These are phyloP conservation scores for Kwoniella pini DNA, from an alignment of 768 basidiomycete genomes.

Conservation along the genomic window DNA sequence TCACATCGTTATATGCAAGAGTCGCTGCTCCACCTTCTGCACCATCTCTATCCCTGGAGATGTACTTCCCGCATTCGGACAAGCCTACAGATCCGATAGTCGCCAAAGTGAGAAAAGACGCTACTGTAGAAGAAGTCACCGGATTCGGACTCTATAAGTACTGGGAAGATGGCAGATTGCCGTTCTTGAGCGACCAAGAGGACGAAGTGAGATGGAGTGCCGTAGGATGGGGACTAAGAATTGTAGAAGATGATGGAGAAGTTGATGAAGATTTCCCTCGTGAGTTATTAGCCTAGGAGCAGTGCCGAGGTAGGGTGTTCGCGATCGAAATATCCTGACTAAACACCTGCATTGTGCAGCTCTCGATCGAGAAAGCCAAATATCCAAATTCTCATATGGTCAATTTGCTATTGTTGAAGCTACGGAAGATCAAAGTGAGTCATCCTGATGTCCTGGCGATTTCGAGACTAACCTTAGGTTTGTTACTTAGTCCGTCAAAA, in stretches of 20 bases:
- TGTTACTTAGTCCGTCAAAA: conserved; percentile 68
- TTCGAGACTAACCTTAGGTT: not conserved
- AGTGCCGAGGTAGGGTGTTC: not conserved
- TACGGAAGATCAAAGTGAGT: conserved; percentile 61
- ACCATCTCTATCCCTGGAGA: conserved; percentile 65
- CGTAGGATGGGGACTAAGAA: conserved; percentile 86
- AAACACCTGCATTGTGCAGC: conserved; percentile 59
- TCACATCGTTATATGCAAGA: conserved; percentile 79
- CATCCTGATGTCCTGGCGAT: not conserved
- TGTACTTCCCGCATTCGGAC: conserved; percentile 81
- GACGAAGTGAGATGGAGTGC: conserved; percentile 64
- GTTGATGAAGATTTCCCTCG: conserved; percentile 99
- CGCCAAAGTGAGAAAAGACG: conserved; percentile 78
- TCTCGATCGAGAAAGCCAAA: conserved; percentile 80
- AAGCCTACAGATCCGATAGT: conserved; percentile 64
- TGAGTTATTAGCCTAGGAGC: too few relatives aligned
- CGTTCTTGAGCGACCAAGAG: conserved; percentile 30
- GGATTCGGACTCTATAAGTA: conserved; percentile 90
- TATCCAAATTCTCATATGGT: conserved; percentile 83
- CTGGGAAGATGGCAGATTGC: conserved; percentile 77
- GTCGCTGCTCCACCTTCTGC: conserved; percentile 74
- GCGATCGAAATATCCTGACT: not conserved
- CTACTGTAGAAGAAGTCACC: conserved; percentile 91
- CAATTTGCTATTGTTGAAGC: conserved; percentile 82
- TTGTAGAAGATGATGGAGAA: conserved; percentile 95